Base-by-base conservation (phyloP, 768 basidiomycete genomes). In the Pulveroboletus sp. region DNA sequence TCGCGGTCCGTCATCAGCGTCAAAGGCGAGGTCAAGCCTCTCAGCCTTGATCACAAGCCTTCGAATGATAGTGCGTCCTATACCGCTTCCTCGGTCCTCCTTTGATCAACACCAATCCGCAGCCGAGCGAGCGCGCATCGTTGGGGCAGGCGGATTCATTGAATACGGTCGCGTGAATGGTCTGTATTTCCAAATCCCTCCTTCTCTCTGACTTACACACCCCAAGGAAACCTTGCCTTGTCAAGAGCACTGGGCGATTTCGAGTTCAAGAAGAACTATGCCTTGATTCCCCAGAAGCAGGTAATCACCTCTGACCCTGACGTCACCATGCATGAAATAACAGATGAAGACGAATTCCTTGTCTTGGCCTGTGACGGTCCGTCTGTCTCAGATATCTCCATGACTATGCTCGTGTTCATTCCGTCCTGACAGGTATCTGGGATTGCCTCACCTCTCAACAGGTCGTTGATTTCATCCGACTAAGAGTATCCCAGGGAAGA, bases 111-210 rank as follows among this genome's bases (percentile, higher is more conserved):
- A 11, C 50, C 35, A 46, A 23, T 54, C 27, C 23, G 5, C 60
- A 93, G 91, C 72, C 58, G 96, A 99, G 71, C 89, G 78, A 62
- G 76, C 79, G 23, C 86, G 96, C 30, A 96, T 99, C 61, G 76
- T 81, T 29, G 83, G 79, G 30, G 96, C 93, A 24, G 96, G 96
- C 37, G 96, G 96, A 37, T 99, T 89, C 62, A 86, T 99, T 51
- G 93, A 98, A 67, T 97, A 83, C 63, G 94, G 93, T 29, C 87
- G 96, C 43, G 96, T 99, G 29, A 98, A 98, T 65, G 96, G 94
- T 93, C 42, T 47, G 72, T 64, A n/a, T 26, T 23, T 22, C 12
- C 2, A 3, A 6, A 16, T 32, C 4, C 23, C 46, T 23, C 43
- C 30, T 34, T 31, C 12, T 36, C 10, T 34, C 19, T 17, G 11